Evolutionary conservation across 2,329 filamentous ascomycete genomes (phyloP).

Genomic region (Fusarium sp.): DNA sequence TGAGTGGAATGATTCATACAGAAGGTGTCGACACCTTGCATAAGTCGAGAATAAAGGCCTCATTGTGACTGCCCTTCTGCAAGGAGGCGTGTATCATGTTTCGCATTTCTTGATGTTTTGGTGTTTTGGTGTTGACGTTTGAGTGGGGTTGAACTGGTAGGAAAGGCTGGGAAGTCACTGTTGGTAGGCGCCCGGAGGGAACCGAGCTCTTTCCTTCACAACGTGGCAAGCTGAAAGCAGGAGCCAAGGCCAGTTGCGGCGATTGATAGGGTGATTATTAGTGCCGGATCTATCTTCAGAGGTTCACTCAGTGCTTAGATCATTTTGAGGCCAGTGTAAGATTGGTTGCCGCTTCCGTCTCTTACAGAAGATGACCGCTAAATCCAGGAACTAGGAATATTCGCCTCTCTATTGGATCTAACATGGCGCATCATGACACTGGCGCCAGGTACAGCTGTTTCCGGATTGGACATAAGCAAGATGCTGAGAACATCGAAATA

Average conservation of each 20-base stretch:
- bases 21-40: slow-evolving; percentile 17
- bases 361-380: not conserved
- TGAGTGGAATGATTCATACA: slow-evolving; percentile 5
- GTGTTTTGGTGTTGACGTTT: slow-evolving; percentile 31
- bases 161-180: not conserved
- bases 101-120: slow-evolving; percentile 40
- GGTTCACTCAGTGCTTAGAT: slow-evolving; percentile 6
- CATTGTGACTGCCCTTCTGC: slow-evolving; percentile 3
- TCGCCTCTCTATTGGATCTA: slow-evolving; percentile 19
- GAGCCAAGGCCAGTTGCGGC: slow-evolving; percentile 17
- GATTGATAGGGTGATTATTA: slow-evolving; percentile 19
- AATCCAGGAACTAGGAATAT: slow-evolving; percentile 5
- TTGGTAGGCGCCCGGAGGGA: slow-evolving; percentile 38
- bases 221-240: slow-evolving; percentile 33
- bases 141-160: slow-evolving; percentile 23
- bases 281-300: slow-evolving; percentile 5
- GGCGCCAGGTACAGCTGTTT: slow-evolving; percentile 16
- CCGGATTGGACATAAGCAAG: slow-evolving; percentile 8
- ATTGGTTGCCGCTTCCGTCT: slow-evolving; percentile 14
- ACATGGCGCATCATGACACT: slow-evolving; percentile 28
- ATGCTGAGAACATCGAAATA: not conserved
- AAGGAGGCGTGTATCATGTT: slow-evolving; percentile 32
- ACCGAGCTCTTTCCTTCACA: slow-evolving; percentile 32
- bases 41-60: slow-evolving; percentile 11
- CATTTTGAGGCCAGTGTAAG: slow-evolving; percentile 22